Percentiles rank a stretch among this genome's conserved stretches.
Evolutionary conservation across 768 basidiomycete genomes (phyloP).

Genomic region (Boletus sensibilis): DNA sequence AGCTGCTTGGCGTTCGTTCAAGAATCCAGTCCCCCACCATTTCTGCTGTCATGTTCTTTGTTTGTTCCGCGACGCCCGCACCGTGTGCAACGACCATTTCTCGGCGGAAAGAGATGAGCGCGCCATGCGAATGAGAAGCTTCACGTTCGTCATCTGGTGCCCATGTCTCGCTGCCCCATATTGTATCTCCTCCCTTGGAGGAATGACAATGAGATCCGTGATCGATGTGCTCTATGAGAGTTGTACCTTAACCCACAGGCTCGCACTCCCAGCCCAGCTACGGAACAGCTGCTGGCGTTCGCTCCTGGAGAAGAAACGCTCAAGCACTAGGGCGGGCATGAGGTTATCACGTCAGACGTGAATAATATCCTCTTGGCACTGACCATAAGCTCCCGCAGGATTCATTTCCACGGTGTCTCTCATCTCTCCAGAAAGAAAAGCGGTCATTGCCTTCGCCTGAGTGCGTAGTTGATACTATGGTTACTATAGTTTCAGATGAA

Average conservation of each 20-base stretch:
- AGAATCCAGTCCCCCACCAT: constrained; percentile 79
- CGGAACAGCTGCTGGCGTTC: constrained; percentile 90
- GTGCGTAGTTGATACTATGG: background rate
- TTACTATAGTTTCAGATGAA: background rate
- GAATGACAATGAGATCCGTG: background rate
- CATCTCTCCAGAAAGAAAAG: constrained; percentile 95
- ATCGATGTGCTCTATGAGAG: background rate
- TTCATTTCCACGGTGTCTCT: constrained; percentile 87
- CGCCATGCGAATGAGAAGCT: constrained; percentile 65
- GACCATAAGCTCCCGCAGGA: constrained; percentile 76
- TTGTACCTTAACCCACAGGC: constrained; percentile 91
- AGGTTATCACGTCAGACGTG: background rate
- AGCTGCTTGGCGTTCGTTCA: constrained; percentile 76
- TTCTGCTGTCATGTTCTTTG: constrained; percentile 72
- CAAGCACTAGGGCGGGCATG: constrained; percentile 51
- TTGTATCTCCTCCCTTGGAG: constrained; percentile 67
- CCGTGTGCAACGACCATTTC: constrained; percentile 7
- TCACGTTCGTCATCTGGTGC: constrained; percentile 77
- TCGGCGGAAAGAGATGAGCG: constrained; percentile 77
- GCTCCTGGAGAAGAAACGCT: constrained; percentile 85
- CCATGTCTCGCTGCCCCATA: constrained; percentile 76
- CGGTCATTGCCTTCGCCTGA: constrained; percentile 91
- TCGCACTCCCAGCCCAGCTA: constrained; percentile 92
- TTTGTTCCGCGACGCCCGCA: constrained; percentile 14
- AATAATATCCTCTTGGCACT: constrained; percentile 7